Base-by-base conservation (phyloP, 768 basidiomycete genomes). In the Russula dissimulans region DNA sequence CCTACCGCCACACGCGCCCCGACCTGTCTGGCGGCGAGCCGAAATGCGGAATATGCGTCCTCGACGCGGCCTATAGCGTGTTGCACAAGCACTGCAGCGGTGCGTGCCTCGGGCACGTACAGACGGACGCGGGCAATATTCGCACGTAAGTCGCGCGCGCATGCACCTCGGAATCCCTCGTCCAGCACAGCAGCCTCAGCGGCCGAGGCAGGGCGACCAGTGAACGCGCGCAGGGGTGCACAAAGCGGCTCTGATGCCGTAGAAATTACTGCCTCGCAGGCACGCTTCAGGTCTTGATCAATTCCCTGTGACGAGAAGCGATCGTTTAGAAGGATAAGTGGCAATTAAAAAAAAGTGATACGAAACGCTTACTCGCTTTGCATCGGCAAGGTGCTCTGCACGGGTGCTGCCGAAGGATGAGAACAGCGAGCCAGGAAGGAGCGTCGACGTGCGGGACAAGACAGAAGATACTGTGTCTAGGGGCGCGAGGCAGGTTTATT, bases 231-330 rank as follows among this genome's bases (percentile, higher is more conserved):
- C 17, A 94, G 71, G 0, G 87, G 80, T 4, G 75, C 74, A 44
- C 83, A 83, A 29, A 89, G 78, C 0, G 76, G 71, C 42, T 77
- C 73, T 8, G 84, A 78, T 62, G 85, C 85, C 14, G 80, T 72
- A 3, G 77, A 72, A 59, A 98, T 95, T 41, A 92, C 79, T 43
- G 84, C 82, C 74, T 95, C 92, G 73, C 95, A 98, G 0, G 85
- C 86, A 17, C 77, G 77, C 68, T 92, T 90, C 32, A 97, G 81
- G 34, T 87, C 88, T 50, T 85, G 79, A 72, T 97, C 95, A 65
- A 97, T 87, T 60, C 86, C 87, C 91, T 95, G 70, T 32, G 17
- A 5, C 2, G 34, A 1, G 18, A 22, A 18, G 18, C 15, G 18
- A 36, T 15, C 10, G 15, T 32, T 12, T 48, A 14, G 22, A 26